Evolutionary conservation across 495 filamentous ascomycete species (phyloP).

Genomic region (Podospora comata): DNA sequence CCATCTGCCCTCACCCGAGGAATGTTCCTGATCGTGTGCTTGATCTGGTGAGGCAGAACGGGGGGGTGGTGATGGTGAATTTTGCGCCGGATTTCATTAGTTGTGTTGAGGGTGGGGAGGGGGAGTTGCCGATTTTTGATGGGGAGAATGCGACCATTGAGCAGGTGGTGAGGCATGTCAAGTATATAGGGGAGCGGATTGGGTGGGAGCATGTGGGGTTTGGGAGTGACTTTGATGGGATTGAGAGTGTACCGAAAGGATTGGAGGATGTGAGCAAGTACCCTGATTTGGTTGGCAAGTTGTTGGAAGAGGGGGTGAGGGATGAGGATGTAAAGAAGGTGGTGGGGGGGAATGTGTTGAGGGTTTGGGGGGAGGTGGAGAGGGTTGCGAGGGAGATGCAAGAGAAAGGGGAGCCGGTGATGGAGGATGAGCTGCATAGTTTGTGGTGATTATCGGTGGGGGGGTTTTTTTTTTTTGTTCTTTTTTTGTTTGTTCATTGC

Average conservation of each 20-base stretch:
- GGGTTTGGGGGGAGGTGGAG: conserved; percentile 75
- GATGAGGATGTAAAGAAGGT: conserved; percentile 65
- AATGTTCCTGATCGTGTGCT: conserved; percentile 73
- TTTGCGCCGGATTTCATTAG: conserved; percentile 78
- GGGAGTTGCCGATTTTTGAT: conserved; percentile 57
- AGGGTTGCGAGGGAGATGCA: conserved; percentile 60
- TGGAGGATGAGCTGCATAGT: conserved; percentile 56
- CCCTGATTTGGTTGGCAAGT: conserved; percentile 72
- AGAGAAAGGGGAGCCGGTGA: conserved; percentile 52
- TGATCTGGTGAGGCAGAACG: conserved; percentile 55
- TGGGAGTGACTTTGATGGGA: conserved; percentile 74
- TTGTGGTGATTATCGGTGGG: conserved; percentile 11
- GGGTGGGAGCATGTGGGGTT: conserved; percentile 74
- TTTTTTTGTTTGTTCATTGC: conserved; percentile 2
- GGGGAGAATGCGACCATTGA: conserved; percentile 67
- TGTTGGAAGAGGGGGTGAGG: conserved; percentile 63
- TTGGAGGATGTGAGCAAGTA: conserved; percentile 80
- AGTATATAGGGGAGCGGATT: conserved; percentile 63
- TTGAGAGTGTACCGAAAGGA: conserved; percentile 53
- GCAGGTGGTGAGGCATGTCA: conserved; percentile 73
- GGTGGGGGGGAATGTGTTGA: conserved; percentile 68
- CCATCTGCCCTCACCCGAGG: conserved; percentile 65
- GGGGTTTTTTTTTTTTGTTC: neutral
- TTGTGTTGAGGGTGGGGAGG: conserved; percentile 55
- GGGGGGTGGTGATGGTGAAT: conserved; percentile 72